Evolutionary conservation across 139 green algal species (phyloP).

Genomic region (Yamagishiella unicocca): DNA sequence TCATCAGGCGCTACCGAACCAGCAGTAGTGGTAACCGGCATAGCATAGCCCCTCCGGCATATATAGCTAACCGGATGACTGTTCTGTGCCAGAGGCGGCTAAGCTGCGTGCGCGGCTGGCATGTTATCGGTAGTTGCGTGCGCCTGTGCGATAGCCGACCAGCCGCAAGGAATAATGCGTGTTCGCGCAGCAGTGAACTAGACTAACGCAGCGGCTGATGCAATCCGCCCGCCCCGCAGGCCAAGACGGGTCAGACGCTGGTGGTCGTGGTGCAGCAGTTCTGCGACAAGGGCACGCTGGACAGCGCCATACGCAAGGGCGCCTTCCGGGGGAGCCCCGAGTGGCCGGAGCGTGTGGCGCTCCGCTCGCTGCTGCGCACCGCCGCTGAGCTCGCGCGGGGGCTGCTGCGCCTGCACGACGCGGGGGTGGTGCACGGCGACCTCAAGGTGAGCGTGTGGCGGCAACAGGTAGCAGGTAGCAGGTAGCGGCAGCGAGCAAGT

Average conservation of each 20-base stretch:
- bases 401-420: slow-evolving; percentile 25
- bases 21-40: neutral
- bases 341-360: neutral
- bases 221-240: neutral
- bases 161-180: no score
- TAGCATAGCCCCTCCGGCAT: neutral
- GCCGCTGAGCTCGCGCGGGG: slow-evolving; percentile 13
- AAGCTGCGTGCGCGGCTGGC: no score
- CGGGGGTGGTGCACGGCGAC: slow-evolving; percentile 36
- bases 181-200: no score
- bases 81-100: no score
- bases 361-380: slow-evolving; percentile 17
- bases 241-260: neutral
- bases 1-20: neutral
- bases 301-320: neutral
- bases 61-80: neutral
- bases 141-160: neutral
- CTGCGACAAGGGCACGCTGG: slow-evolving; percentile 4
- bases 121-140: no score
- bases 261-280: neutral
- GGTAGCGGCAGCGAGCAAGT: neutral
- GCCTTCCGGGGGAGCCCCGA: neutral
- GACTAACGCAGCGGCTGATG: no score
- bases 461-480: no score
- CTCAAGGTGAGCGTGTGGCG: slow-evolving; percentile 12